Conservation (phyloP, 306 rosid species). For the Coriaria nepalensis region DNA sequence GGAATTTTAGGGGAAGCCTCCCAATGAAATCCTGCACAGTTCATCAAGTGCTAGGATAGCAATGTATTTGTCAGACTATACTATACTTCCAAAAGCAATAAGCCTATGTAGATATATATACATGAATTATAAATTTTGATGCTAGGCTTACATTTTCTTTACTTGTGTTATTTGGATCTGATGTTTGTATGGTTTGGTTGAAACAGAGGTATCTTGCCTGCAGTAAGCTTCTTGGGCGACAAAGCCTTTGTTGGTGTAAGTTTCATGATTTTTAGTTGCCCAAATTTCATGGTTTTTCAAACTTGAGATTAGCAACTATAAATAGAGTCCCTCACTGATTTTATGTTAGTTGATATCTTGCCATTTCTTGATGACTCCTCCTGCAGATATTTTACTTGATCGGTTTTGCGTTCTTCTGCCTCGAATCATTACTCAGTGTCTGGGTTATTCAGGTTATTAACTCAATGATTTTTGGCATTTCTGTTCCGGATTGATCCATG, state of each 20-base stretch:
- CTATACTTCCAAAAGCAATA: no score
- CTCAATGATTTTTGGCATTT: background rate
- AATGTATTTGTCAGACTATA: no score
- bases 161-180: slow-evolving; percentile 15
- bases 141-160: background rate
- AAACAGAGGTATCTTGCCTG: slow-evolving; percentile 78
- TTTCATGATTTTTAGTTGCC: slow-evolving; percentile 3
- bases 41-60: no score
- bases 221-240: slow-evolving; percentile 40
- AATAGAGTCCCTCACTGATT: background rate
- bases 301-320: background rate
- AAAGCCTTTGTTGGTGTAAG: slow-evolving; percentile 55
- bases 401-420: slow-evolving; percentile 57
- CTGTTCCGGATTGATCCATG: background rate
- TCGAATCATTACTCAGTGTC: slow-evolving; percentile 67
- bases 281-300: background rate
- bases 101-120: no score
- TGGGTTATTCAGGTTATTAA: slow-evolving; percentile 91
- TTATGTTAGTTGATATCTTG: background rate
- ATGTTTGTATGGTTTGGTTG: slow-evolving; percentile 17
- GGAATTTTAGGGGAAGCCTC: no score
- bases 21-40: no score
- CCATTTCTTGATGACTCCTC: background rate
- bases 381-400: slow-evolving; percentile 75
- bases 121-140: background rate